phyloP scores from a whole-genome alignment of 2,329 filamentous ascomycete species.

The Fusarium bactridioides region DNA sequence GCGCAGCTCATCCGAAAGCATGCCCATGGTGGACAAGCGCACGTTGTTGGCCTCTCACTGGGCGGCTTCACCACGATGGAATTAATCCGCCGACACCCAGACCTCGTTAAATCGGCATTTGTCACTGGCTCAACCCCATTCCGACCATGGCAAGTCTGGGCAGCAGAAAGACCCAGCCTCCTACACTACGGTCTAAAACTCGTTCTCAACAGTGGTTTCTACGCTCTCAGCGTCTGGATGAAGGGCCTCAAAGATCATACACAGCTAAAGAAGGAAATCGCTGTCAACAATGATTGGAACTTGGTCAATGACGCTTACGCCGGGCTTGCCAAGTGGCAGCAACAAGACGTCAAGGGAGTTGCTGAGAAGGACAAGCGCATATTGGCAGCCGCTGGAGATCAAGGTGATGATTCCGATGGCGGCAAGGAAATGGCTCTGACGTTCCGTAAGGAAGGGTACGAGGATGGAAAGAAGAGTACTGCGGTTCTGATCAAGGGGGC shows the following conservation, averaged over 20 bases:
- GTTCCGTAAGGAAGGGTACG: not conserved
- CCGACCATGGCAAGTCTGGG: conserved; percentile 36
- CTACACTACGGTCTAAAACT: conserved; percentile 39
- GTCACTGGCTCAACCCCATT: conserved; percentile 46
- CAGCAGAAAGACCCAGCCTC: conserved; percentile 41
- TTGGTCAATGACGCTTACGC: conserved; percentile 37
- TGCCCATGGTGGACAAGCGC: conserved; percentile 48
- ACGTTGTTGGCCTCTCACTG: conserved; percentile 52
- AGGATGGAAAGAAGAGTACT: not conserved
- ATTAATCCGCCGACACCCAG: not conserved
- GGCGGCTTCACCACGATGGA: conserved; percentile 42
- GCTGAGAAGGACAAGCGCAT: conserved; percentile 31
- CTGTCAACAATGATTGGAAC: conserved; percentile 42
- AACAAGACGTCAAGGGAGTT: conserved; percentile 39
- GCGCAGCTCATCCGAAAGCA: conserved; percentile 46
- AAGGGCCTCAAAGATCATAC: conserved; percentile 41
- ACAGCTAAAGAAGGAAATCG: conserved; percentile 46
- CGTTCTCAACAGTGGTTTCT: conserved; percentile 38
- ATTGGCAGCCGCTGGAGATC: conserved; percentile 43
- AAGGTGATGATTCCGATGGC: conserved; percentile 44
- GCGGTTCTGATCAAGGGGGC: not conserved
- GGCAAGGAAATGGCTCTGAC: conserved; percentile 29
- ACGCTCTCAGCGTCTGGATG: conserved; percentile 39
- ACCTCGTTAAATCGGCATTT: conserved; percentile 37
- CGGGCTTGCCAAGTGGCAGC: conserved; percentile 31